phyloP scores from a whole-genome alignment of 2,329 filamentous ascomycete genomes.

The Fusarium sambucinum region DNA sequence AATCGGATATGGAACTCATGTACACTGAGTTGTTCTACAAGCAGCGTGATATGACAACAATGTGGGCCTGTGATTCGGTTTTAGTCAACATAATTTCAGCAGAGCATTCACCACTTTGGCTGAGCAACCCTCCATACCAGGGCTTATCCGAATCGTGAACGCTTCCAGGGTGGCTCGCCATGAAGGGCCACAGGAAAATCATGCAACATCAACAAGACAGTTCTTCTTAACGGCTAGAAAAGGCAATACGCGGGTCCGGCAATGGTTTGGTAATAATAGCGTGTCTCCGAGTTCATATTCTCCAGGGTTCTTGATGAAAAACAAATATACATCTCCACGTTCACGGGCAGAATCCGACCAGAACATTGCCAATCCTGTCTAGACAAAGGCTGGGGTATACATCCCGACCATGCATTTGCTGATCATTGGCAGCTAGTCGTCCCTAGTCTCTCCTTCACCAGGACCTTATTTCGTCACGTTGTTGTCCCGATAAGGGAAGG shows the following conservation, averaged over 20 bases:
- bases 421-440: slow-evolving; percentile 17
- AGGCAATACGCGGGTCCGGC: slow-evolving; percentile 45
- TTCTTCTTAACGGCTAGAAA: slow-evolving; percentile 41
- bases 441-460: slow-evolving; percentile 27
- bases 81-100: background rate
- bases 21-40: background rate
- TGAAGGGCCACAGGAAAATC: slow-evolving; percentile 41
- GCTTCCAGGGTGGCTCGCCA: slow-evolving; percentile 24
- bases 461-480: slow-evolving; percentile 22
- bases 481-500: slow-evolving; percentile 9
- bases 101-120: background rate
- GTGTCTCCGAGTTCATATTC: slow-evolving; percentile 26
- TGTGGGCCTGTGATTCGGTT: background rate
- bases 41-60: background rate
- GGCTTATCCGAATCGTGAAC: slow-evolving; percentile 1
- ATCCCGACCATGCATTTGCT: slow-evolving; percentile 27
- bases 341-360: slow-evolving; percentile 34
- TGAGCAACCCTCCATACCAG: slow-evolving; percentile 28
- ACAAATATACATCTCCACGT: slow-evolving; percentile 11
- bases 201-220: slow-evolving; percentile 36
- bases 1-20: background rate
- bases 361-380: slow-evolving; percentile 25
- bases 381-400: slow-evolving; percentile 15
- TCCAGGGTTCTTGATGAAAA: slow-evolving; percentile 6
- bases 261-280: slow-evolving; percentile 39